Conservation (phyloP, 148 eudicot species). For the Camellia japonica region DNA sequence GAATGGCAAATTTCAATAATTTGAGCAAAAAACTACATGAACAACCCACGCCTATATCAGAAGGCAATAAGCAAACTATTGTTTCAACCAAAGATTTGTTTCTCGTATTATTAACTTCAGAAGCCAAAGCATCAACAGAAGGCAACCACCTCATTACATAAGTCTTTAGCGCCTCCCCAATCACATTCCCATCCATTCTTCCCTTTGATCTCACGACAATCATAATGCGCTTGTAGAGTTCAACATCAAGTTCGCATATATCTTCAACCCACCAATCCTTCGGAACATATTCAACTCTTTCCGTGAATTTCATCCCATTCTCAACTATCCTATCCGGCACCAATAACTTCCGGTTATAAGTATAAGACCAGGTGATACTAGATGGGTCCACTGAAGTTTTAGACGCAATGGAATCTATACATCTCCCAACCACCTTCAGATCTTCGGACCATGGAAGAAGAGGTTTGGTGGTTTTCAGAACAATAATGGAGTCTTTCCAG, state of each 20-base stretch:
- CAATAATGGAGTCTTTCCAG: conserved; percentile 93
- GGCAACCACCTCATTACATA: conserved; percentile 83
- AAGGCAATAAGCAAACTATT: conserved; percentile 63
- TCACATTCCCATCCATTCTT: conserved; percentile 62
- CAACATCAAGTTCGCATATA: conserved; percentile 74
- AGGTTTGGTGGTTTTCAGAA: conserved; percentile 60
- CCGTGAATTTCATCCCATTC: conserved; percentile 21
- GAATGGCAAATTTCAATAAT: conserved; percentile 61
- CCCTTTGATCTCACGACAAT: conserved; percentile 64
- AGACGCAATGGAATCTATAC: conserved; percentile 77
- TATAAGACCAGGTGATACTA: conserved; percentile 73
- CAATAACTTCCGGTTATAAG: conserved; percentile 61
- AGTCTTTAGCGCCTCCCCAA: conserved; percentile 71
- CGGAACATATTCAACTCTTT: conserved; percentile 50
- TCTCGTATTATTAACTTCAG: conserved; percentile 51
- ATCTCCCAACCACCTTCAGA: conserved; percentile 63
- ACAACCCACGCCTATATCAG: conserved; percentile 53
- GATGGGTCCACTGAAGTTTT: conserved; percentile 69
- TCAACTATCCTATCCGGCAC: conserved; percentile 44
- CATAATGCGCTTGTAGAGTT: conserved; percentile 72
- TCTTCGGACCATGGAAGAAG: conserved; percentile 77
- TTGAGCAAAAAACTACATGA: conserved; percentile 87
- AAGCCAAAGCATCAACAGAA: conserved; percentile 57
- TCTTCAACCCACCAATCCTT: conserved; percentile 98
- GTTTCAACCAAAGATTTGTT: conserved; percentile 68